Conservation (phyloP, 352 stramenopile genomes). For the Globisporangium lucens region DNA sequence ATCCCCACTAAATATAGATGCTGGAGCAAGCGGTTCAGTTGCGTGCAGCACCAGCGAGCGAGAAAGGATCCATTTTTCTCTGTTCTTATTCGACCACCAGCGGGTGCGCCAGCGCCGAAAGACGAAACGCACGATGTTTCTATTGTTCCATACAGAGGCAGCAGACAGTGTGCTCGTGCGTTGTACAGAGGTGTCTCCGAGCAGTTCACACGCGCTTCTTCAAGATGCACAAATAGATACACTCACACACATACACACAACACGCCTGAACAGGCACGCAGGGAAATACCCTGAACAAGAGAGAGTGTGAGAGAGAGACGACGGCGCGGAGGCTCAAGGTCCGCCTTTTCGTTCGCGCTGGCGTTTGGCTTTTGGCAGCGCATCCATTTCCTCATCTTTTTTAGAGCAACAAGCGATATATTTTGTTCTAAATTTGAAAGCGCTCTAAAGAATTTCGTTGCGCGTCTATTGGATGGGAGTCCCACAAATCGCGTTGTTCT, state of each 20-base stretch:
- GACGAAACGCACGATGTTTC: neutral
- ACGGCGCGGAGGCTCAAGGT: neutral
- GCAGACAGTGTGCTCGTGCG: neutral
- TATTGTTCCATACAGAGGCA: neutral
- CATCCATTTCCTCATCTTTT: too few species aligned
- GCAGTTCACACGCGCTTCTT: neutral
- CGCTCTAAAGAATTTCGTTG: too few species aligned
- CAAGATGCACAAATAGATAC: neutral
- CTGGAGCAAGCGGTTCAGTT: slow-evolving; percentile 1
- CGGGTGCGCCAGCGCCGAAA: too few species aligned
- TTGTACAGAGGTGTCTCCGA: too few species aligned
- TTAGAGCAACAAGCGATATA: too few species aligned
- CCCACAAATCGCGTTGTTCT: too few species aligned
- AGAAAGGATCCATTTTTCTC: slow-evolving; percentile 8
- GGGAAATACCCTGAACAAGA: too few species aligned
- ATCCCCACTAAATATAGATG: neutral
- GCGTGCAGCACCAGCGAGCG: neutral
- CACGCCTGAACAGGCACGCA: too few species aligned
- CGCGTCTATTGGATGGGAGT: too few species aligned
- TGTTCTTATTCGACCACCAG: slow-evolving; percentile 1
- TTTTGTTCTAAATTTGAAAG: too few species aligned
- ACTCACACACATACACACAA: neutral
- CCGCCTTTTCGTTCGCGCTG: slow-evolving; percentile 1
- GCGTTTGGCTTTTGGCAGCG: too few species aligned
- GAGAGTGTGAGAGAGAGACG: too few species aligned